Percentiles rank a stretch among this genome's conserved stretches.
Evolutionary conservation across 1,139 yeast genomes (phyloP).

Genomic region (Maudiozyma humilis): DNA sequence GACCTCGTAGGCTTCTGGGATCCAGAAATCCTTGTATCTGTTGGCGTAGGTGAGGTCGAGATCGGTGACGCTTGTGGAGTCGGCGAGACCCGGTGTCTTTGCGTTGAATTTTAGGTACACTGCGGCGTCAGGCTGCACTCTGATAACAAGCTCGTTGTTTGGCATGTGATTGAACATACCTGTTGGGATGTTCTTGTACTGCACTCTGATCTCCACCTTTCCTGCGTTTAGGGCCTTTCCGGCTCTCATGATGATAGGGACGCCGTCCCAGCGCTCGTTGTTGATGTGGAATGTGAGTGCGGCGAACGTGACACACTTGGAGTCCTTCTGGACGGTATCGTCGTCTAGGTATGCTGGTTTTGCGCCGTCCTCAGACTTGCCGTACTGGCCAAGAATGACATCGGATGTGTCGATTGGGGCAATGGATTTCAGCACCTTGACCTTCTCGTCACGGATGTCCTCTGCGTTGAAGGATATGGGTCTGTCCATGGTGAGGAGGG

Average conservation of each 20-base stretch:
- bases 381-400: slow-evolving; percentile 80
- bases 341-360: slow-evolving; percentile 91
- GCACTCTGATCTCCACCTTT: slow-evolving; percentile 88
- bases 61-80: slow-evolving; percentile 74
- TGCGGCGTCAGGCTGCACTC: slow-evolving; percentile 92
- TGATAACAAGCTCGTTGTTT: slow-evolving; percentile 84
- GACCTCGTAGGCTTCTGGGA: slow-evolving; percentile 96
- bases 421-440: slow-evolving; percentile 78
- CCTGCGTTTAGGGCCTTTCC: slow-evolving; percentile 91
- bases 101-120: slow-evolving; percentile 85
- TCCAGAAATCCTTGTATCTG: slow-evolving; percentile 81
- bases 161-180: slow-evolving; percentile 78
- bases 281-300: slow-evolving; percentile 70
- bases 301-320: slow-evolving; percentile 88
- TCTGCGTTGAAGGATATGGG: slow-evolving; percentile 86
- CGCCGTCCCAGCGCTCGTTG: slow-evolving; percentile 97
- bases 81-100: slow-evolving; percentile 85
- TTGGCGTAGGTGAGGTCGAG: slow-evolving; percentile 77
- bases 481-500: slow-evolving; percentile 89
- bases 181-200: slow-evolving; percentile 75
- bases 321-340: slow-evolving; percentile 61
- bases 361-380: slow-evolving; percentile 70
- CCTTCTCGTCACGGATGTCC: slow-evolving; percentile 92
- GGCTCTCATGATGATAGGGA: slow-evolving; percentile 89
- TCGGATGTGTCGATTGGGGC: slow-evolving; percentile 57